Evolutionary conservation across 768 basidiomycete species (phyloP).

Genomic region (Termitomyces sp.): DNA sequence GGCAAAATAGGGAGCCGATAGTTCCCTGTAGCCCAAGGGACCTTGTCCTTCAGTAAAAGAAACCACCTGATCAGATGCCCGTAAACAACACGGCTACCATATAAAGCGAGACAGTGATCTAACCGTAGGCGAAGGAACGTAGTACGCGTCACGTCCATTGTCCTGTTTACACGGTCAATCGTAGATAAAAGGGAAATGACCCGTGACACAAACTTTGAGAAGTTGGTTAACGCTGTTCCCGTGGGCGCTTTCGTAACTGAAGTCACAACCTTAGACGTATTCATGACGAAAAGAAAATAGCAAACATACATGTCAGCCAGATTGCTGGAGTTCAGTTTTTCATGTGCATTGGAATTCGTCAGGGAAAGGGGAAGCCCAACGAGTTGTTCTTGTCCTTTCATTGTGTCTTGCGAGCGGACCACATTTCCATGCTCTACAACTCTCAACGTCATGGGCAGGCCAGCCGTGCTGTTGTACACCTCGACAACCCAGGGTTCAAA

Average conservation of each 20-base stretch:
- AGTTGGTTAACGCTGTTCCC: slow-evolving; percentile 34
- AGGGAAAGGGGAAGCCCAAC: slow-evolving; percentile 14
- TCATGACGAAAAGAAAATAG: not conserved
- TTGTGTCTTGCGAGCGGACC: slow-evolving; percentile 17
- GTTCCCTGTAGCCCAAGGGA: slow-evolving; percentile 31
- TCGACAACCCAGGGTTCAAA: slow-evolving; percentile 39
- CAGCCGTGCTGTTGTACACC: slow-evolving; percentile 28
- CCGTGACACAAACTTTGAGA: slow-evolving; percentile 21
- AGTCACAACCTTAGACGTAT: not conserved
- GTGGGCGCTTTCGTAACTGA: slow-evolving; percentile 27
- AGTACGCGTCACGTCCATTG: slow-evolving; percentile 32
- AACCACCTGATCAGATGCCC: slow-evolving; percentile 21
- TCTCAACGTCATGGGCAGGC: slow-evolving; percentile 22
- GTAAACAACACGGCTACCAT: not conserved
- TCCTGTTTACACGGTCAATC: slow-evolving; percentile 19
- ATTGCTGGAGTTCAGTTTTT: slow-evolving; percentile 24
- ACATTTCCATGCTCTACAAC: slow-evolving; percentile 26
- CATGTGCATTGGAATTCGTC: slow-evolving; percentile 15
- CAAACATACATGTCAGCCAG: slow-evolving; percentile 20
- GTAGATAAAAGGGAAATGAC: not conserved
- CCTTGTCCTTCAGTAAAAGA: slow-evolving; percentile 33
- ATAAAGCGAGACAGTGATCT: slow-evolving; percentile 2
- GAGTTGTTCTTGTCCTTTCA: slow-evolving; percentile 15
- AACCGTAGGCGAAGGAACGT: slow-evolving; percentile 39
- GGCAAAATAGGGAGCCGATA: slow-evolving; percentile 27